Percentiles rank a stretch among this genome's conserved stretches.
Conservation (phyloP, 1,284 basidiomycete genomes). For the Malassezia caprae region DNA sequence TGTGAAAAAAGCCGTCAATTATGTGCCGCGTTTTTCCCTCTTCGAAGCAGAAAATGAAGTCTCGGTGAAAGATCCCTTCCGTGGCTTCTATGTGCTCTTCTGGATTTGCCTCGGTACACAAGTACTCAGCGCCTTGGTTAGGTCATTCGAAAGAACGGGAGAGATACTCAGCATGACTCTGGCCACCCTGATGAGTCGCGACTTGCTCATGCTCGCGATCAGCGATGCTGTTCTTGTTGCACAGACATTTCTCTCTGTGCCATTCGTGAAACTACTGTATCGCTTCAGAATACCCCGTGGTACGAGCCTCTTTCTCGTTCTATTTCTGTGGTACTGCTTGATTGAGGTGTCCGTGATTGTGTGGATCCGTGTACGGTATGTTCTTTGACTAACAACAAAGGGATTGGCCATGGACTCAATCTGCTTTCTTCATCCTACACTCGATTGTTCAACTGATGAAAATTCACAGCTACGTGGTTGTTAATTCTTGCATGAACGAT, state of each 20-base stretch:
- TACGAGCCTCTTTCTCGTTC: slow-evolving; percentile 22
- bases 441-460: slow-evolving; percentile 87
- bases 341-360: slow-evolving; percentile 35
- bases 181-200: slow-evolving; percentile 74
- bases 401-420: slow-evolving; percentile 96
- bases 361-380: slow-evolving; percentile 31
- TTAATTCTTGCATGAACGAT: slow-evolving; percentile 71
- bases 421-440: slow-evolving; percentile 87
- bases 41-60: slow-evolving; percentile 1
- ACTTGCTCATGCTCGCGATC: slow-evolving; percentile 70
- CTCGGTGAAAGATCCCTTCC: slow-evolving; percentile 19
- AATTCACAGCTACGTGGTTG: slow-evolving; percentile 82
- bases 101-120: slow-evolving; percentile 42
- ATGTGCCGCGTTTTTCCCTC: slow-evolving; percentile 11
- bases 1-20: background rate
- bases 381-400: slow-evolving; percentile 48
- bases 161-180: slow-evolving; percentile 68
- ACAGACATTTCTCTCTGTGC: slow-evolving; percentile 65
- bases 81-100: slow-evolving; percentile 46
- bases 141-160: slow-evolving; percentile 53
- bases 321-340: slow-evolving; percentile 33
- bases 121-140: slow-evolving; percentile 39
- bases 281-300: slow-evolving; percentile 53
- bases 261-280: slow-evolving; percentile 54
- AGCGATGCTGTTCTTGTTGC: slow-evolving; percentile 72